These are phyloP conservation scores for Closterium sp. DNA, from an alignment of 139 green algal genomes.

Conservation along the genomic window DNA sequence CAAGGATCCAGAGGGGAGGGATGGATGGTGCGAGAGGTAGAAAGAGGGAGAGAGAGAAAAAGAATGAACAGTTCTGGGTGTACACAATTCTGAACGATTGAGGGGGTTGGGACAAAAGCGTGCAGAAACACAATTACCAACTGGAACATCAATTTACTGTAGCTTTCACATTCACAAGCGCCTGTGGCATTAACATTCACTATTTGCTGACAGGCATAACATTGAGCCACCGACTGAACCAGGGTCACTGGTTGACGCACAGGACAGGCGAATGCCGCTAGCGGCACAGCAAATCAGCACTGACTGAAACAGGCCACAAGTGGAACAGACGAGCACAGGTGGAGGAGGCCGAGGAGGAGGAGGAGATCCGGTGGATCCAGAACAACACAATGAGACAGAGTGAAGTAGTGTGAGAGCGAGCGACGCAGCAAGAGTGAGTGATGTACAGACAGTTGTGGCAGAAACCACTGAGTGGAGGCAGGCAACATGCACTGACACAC, in stretches of 20 bases:
- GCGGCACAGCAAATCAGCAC: not conserved
- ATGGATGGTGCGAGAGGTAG: not conserved
- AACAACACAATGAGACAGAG: not conserved
- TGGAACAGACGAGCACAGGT: not conserved
- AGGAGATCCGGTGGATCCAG: not conserved
- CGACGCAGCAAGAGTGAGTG: not conserved
- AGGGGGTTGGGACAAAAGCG: too few species aligned
- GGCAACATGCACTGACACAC: not conserved
- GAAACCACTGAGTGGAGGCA: not conserved
- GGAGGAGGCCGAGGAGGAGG: not conserved
- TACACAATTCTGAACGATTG: not conserved
- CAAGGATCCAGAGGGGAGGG: not conserved
- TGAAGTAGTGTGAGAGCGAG: not conserved
- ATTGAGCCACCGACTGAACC: not conserved
- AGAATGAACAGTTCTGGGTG: not conserved
- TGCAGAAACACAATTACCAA: too few species aligned
- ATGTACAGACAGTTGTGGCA: not conserved
- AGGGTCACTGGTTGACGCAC: not conserved
- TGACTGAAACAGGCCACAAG: not conserved
- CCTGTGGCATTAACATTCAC: not conserved
- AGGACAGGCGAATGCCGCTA: not conserved
- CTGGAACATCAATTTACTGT: too few species aligned
- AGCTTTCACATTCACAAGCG: too few species aligned
- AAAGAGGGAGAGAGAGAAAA: not conserved
- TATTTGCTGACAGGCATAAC: not conserved